A percentile compares a stretch with the other conserved stretches of the same genome.
phyloP scores from a whole-genome alignment of 2,329 filamentous ascomycete genomes.

The Neofusicoccum kwambonambiense region DNA sequence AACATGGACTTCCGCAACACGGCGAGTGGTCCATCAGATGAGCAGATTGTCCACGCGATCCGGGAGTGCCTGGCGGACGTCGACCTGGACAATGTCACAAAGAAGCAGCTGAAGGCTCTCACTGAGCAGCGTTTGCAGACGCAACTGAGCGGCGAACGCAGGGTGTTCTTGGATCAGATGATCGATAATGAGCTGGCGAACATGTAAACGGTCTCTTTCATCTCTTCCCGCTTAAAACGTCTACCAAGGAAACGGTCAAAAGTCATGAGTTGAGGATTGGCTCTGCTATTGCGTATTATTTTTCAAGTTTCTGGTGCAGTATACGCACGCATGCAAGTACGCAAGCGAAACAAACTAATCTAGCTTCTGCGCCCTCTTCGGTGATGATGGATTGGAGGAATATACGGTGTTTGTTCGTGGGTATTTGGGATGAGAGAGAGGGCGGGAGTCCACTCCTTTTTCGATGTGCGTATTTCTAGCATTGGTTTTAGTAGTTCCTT shows the following conservation, averaged over 20 bases:
- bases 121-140: conserved; percentile 93
- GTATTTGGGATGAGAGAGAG: background rate
- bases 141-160: conserved; percentile 80
- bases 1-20: conserved; percentile 59
- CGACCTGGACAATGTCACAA: conserved; percentile 94
- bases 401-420: background rate
- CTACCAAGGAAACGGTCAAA: background rate
- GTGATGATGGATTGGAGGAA: background rate
- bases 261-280: conserved; percentile 1
- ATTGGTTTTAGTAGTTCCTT: background rate
- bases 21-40: conserved; percentile 69
- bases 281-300: background rate
- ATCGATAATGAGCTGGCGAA: conserved; percentile 92
- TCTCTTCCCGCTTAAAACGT: background rate
- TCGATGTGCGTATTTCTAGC: background rate
- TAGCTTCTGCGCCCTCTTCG: background rate
- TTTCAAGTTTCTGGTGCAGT: no score
- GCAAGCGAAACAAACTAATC: background rate
- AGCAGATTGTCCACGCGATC: conserved; percentile 79
- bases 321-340: background rate
- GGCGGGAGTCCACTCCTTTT: conserved; percentile 2
- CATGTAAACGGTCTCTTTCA: conserved; percentile 59
- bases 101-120: conserved; percentile 84
- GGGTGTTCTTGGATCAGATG: conserved; percentile 84
- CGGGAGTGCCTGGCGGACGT: conserved; percentile 80